Evolutionary conservation across 2,329 filamentous ascomycete species (phyloP), one percentile per base, ranked within the genome.

Genomic region (Colletotrichum graminicola): DNA sequence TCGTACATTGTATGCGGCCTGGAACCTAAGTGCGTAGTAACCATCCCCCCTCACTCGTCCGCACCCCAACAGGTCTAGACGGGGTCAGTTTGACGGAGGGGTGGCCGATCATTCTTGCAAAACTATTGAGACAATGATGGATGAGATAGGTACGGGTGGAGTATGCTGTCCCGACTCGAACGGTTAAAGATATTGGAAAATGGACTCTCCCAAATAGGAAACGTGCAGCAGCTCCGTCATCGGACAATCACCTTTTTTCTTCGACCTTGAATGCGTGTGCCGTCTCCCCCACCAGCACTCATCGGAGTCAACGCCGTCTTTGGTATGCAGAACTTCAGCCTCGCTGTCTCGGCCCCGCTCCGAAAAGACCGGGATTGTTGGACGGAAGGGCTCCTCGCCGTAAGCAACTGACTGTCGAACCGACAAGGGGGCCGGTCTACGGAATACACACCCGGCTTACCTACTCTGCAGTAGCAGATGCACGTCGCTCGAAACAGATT

Each of bases 81-180:
- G 54, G 67, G 55, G 59, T 66, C 62, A 54, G 36, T 34, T 69
- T n/a, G 45, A 60, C 62, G 56, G 51, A 54, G 51, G 41, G 23
- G 43, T 51, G 47, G 62, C 1, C 34, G 29, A 34, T 41, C 32
- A 41, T 41, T 62, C 32, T 61, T 47, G 18, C 55, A 12, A 41
- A 69, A 62, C 39, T n/a, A 57, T 62, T 52, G 63, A 67, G 55
- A 71, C 67, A 67, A 26, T 71, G 55, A 67, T 66, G 63, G 56
- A 59, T 23, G 56, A 29, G n/a, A n/a, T n/a, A 29, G 29, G 4
- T 29, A 29, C 29, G 29, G 34, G 34, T 2, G 6, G 18, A n/a
- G 18, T 21, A 7, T 45, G 47, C 34, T 41, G 29, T 21, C 14
- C 45, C 18, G 12, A 34, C 52, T n/a, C 8, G 29, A 32, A 26